These are phyloP conservation scores for Mortierella sp. DNA, from an alignment of 371 early-diverging fungal genomes.

Conservation along the genomic window DNA sequence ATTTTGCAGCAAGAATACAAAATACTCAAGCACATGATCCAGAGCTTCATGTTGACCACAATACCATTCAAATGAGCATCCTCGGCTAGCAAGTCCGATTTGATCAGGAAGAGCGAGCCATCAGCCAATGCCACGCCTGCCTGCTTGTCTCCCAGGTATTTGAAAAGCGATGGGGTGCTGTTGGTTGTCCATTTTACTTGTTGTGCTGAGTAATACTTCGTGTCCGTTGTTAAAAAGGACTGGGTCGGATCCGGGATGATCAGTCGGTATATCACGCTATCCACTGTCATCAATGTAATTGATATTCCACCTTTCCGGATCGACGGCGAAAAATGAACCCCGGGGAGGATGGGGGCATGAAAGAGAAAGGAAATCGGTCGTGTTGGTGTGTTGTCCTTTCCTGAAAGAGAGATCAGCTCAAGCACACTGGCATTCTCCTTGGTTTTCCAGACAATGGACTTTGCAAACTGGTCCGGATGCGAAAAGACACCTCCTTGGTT, in stretches of 20 bases:
- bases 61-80: constrained; percentile 39
- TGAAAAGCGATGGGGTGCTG: constrained; percentile 23
- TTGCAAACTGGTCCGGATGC: constrained; percentile 32
- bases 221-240: constrained; percentile 21
- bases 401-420: constrained; percentile 39
- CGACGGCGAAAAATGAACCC: constrained; percentile 33
- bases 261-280: constrained; percentile 40
- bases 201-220: constrained; percentile 21
- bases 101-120: constrained; percentile 29
- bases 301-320: constrained; percentile 31
- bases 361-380: constrained; percentile 43
- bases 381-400: constrained; percentile 40
- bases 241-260: constrained; percentile 30
- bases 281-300: constrained; percentile 32
- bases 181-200: constrained; percentile 26
- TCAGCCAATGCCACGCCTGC: constrained; percentile 24
- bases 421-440: constrained; percentile 30
- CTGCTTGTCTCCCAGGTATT: constrained; percentile 34
- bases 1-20: too few relatives aligned
- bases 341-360: constrained; percentile 44
- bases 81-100: constrained; percentile 26
- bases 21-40: too few relatives aligned
- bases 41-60: too few relatives aligned
- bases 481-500: constrained; percentile 47
- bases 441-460: constrained; percentile 51